Base-by-base conservation (phyloP, 176 grass and related monocot genomes). In the Bothriochloa decipiens region DNA sequence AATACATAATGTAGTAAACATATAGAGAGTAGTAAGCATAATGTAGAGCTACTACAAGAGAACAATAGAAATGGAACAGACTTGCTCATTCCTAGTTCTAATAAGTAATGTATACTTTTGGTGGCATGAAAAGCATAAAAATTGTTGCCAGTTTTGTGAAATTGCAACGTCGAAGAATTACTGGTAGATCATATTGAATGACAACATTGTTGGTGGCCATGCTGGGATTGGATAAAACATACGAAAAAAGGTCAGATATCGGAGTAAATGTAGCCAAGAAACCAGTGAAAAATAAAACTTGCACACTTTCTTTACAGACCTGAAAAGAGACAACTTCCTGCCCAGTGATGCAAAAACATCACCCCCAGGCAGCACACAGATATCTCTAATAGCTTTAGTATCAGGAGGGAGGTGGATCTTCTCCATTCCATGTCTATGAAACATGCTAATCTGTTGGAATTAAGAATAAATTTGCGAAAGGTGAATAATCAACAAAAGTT, bases 361-460 rank as follows among this genome's bases (percentile, higher is more conserved):
- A 11, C 89, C 86, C 62, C 77, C 74, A 60, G 89, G 87, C 82
- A 92, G 79, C 70, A 99, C 72, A 78, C 86, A 85, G 33, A 94
- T 90, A 77, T 98, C 96, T 78, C 73, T 98, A 79, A 94, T 80
- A 87, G 88, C 86, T 88, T 92, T 99, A 70, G 88, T 99, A 90
- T 92, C 82, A 49, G 88, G 70, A 45, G 93, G 93, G 73, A 99
- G 89, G 14, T 85, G 36, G 42, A 91, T 87, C 78, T 86, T 92
- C 62, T 90, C 82, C 85, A 87, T 83, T 91, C 68, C 80, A 17
- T 77, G 66, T 29, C 74, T 70, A 92, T 68, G 79, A 83, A 93
- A 76, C 93, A 99, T 90, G 89, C 88, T 94, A 78, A 94, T 81
- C 91, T 98, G 87, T 82, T 61, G 2, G 78, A 76, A 85, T 75